Evolutionary conservation across 1,284 basidiomycete species (phyloP), one percentile per base, ranked within the genome.

Genomic region (Tetrapyrgos nigripes): DNA sequence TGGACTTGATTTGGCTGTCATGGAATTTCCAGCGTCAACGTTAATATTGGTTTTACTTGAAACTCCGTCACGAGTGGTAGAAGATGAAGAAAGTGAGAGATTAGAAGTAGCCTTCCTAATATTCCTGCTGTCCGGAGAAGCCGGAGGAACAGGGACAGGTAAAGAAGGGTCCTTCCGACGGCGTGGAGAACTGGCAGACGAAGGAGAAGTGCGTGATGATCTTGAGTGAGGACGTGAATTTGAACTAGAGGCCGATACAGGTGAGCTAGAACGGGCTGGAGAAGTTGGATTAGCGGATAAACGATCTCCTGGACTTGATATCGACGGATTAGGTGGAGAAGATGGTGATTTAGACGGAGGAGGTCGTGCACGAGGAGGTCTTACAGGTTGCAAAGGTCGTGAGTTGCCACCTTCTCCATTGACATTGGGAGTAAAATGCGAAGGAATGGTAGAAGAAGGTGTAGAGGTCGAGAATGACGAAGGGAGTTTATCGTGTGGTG

Each of bases 271-370:
- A 40, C 31, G 31, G 14, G 14, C 14, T 8, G 14, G 8, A 33
- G 37, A n/a, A 40, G 6, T 40, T 40, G 19, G 14, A 17, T n/a
- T n/a, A 40, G 37, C 4, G 6, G 37, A 9, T 17, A n/a, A n/a
- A 40, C 4, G 37, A n/a, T n/a, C 14, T 40, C 37, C 8, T 17
- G 37, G 37, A 40, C 33, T 10, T 28, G 56, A 51, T 52, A 27
- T 24, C 26, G 27, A 35, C 28, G 8, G 49, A 58, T 35, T 37
- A 23, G 50, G n/a, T 46, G 29, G 50, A 47, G 19, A 56, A 26
- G 26, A 40, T 29, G 13, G 37, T 8, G 37, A 40, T 17, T 40
- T 40, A n/a, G 37, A 40, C 19, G 37, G 37, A 40, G 37, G 37
- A 4, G 37, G 37, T 40, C 37, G 6, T 40, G 37, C 37, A 40